Evolutionary conservation across 169 alveolate species (phyloP).

Genomic region (Cyclospora cayetanensis): DNA sequence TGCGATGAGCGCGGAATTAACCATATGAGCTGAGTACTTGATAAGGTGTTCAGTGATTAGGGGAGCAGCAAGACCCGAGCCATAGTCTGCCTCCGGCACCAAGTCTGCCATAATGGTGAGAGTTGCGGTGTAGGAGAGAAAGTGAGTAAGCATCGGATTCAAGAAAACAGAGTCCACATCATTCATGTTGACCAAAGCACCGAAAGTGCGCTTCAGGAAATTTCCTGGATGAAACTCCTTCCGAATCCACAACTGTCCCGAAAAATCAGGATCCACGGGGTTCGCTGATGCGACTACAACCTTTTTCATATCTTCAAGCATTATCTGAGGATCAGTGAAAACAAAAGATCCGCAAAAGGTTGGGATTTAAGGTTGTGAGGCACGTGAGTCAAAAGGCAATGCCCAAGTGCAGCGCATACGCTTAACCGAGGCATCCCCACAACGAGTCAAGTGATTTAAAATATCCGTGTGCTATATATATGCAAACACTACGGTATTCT

Average conservation of each 20-base stretch:
- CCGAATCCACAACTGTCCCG: conserved; percentile 51
- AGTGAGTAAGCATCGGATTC: conserved; percentile 44
- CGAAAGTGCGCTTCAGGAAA: conserved; percentile 35
- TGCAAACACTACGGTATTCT: no score
- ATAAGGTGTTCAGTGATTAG: not conserved
- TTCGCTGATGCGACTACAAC: conserved; percentile 45
- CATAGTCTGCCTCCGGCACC: conserved; percentile 57
- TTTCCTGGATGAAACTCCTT: conserved; percentile 22
- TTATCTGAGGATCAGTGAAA: not conserved
- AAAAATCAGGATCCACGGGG: conserved; percentile 39
- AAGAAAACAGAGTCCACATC: conserved; percentile 41
- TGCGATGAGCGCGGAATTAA: conserved; percentile 24
- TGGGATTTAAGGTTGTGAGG: no score
- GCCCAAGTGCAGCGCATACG: no score
- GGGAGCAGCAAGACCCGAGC: conserved; percentile 53
- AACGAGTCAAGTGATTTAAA: no score
- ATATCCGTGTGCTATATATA: no score
- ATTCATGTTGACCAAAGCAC: conserved; percentile 48
- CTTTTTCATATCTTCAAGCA: conserved; percentile 12
- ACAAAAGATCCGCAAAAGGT: not conserved
- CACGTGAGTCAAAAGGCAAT: no score
- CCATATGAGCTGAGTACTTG: conserved; percentile 23
- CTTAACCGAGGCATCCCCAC: no score
- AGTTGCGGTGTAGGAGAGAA: conserved; percentile 40
- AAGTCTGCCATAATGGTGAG: conserved; percentile 57